Evolutionary conservation across 768 basidiomycete species (phyloP).

Genomic region (Cyclocybe aegerita): DNA sequence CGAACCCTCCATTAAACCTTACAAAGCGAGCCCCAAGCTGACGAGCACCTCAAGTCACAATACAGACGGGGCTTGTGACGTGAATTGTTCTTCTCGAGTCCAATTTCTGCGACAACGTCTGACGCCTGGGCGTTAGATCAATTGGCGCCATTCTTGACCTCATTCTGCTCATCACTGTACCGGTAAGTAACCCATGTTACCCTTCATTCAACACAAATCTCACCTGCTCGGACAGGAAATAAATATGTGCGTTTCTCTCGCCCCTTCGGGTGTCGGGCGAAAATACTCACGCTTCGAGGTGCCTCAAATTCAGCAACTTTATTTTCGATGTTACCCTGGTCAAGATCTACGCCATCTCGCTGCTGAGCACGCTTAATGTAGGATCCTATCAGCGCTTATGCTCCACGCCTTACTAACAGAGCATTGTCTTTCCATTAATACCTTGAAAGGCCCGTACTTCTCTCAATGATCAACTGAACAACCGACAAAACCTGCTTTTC

Average conservation of each 20-base stretch:
- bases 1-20: neutral
- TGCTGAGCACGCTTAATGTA: slow-evolving; percentile 19
- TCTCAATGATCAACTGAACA: no score
- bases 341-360: slow-evolving; percentile 18
- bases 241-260: no score
- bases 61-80: slow-evolving; percentile 20
- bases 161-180: slow-evolving; percentile 12
- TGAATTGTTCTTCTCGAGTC: neutral
- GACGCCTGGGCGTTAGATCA: slow-evolving; percentile 1
- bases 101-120: neutral
- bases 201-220: neutral
- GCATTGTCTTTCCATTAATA: no score
- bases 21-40: no score
- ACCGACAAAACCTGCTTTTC: no score
- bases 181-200: slow-evolving; percentile 7
- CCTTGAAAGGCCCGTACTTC: no score
- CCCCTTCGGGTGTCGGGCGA: no score
- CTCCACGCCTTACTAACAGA: no score
- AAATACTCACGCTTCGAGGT: no score
- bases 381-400: neutral
- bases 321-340: slow-evolving; percentile 17
- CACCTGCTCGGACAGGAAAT: no score
- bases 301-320: slow-evolving; percentile 11
- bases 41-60: slow-evolving; percentile 8
- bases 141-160: slow-evolving; percentile 14